Evolutionary conservation across 2,329 filamentous ascomycete species (phyloP).

Genomic region (Fulvia fulva): DNA sequence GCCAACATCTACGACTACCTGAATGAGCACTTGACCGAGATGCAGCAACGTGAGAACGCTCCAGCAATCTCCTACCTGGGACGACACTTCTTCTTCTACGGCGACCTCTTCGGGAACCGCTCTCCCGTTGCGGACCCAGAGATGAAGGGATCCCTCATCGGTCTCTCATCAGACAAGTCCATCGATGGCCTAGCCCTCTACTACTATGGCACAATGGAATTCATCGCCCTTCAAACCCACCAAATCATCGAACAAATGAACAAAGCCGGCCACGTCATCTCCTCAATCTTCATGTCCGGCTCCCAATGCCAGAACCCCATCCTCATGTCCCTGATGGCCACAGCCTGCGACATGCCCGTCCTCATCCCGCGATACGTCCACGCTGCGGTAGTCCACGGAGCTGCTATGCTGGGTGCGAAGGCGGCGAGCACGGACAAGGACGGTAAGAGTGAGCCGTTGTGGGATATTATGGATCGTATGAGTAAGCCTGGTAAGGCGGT

Average conservation of each 20-base stretch:
- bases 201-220: slow-evolving; percentile 97
- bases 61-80: slow-evolving; percentile 80
- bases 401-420: slow-evolving; percentile 95
- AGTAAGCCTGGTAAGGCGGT: slow-evolving; percentile 88
- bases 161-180: slow-evolving; percentile 79
- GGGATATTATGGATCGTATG: slow-evolving; percentile 97
- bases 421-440: slow-evolving; percentile 78
- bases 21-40: slow-evolving; percentile 76
- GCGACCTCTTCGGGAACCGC: slow-evolving; percentile 93
- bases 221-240: slow-evolving; percentile 92
- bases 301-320: slow-evolving; percentile 95
- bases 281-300: slow-evolving; percentile 96
- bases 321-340: slow-evolving; percentile 86
- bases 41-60: slow-evolving; percentile 65
- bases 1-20: slow-evolving; percentile 94
- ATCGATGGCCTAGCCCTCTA: slow-evolving; percentile 82
- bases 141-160: slow-evolving; percentile 88
- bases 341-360: slow-evolving; percentile 86
- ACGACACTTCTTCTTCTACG: slow-evolving; percentile 97
- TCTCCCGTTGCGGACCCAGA: slow-evolving; percentile 87
- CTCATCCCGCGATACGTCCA: slow-evolving; percentile 91
- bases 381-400: slow-evolving; percentile 94
- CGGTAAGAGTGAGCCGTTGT: slow-evolving; percentile 79
- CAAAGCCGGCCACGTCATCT: slow-evolving; percentile 77
- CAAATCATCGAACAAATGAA: slow-evolving; percentile 98